Percentiles rank a stretch among this genome's conserved stretches.
Conservation (phyloP, 352 stramenopile species). For the Bremia lactucae region DNA sequence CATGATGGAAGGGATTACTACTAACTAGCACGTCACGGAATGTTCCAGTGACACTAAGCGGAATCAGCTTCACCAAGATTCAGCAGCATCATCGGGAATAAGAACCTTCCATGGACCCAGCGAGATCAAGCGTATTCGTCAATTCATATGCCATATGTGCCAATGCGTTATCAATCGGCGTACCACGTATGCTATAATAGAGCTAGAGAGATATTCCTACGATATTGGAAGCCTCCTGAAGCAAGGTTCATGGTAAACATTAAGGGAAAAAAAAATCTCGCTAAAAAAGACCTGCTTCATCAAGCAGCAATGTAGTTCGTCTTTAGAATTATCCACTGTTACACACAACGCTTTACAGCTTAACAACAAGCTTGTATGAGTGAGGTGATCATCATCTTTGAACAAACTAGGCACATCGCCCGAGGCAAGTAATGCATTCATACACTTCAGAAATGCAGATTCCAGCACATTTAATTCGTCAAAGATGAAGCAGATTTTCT, state of each 20-base stretch:
- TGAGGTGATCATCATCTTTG: constrained; percentile 96
- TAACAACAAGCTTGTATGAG: constrained; percentile 94
- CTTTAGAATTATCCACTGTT: constrained; percentile 89
- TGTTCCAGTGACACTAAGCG: constrained; percentile 50
- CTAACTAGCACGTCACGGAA: constrained; percentile 76
- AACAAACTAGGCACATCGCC: constrained; percentile 99
- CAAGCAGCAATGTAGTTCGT: constrained; percentile 95
- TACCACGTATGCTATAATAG: constrained; percentile 99
- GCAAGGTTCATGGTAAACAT: constrained; percentile 99
- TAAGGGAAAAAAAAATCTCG: constrained; percentile 98
- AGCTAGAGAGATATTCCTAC: constrained; percentile 97
- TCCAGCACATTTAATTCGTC: constrained; percentile 98
- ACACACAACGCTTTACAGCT: constrained; percentile 86
- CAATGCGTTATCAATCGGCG: constrained; percentile 95
- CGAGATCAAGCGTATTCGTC: constrained; percentile 91
- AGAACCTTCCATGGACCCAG: constrained; percentile 74
- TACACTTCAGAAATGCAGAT: constrained; percentile 98
- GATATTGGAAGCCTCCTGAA: constrained; percentile 91
- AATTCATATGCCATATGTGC: constrained; percentile 98
- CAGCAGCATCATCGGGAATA: constrained; percentile 34
- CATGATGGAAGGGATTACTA: constrained; percentile 83
- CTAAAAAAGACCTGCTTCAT: constrained; percentile 96
- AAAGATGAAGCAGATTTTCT: constrained; percentile 99
- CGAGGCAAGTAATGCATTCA: constrained; percentile 99
- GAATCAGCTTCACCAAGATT: constrained; percentile 48